These are phyloP conservation scores for Neurospora sp. DNA, from an alignment of 495 filamentous ascomycete genomes.

Conservation along the genomic window DNA sequence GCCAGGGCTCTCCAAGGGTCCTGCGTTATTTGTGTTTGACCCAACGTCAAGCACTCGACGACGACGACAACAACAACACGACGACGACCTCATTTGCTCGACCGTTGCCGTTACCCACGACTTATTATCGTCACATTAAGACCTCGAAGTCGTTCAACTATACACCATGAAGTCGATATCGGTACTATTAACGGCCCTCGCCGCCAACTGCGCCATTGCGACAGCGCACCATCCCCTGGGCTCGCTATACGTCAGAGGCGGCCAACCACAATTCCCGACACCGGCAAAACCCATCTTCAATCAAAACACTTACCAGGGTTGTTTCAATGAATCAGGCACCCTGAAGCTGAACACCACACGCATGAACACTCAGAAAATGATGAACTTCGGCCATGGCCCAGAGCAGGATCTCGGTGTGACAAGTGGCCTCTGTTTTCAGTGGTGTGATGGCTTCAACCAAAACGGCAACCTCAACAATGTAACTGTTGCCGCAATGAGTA, in stretches of 20 bases:
- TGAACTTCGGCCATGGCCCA: not conserved
- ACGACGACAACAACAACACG: not conserved
- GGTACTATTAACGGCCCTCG: slow-evolving; percentile 9
- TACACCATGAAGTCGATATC: slow-evolving; percentile 20
- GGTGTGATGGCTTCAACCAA: too few species aligned
- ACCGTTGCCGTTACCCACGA: not conserved
- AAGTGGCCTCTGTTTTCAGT: slow-evolving; percentile 1
- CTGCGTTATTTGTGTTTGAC: not conserved
- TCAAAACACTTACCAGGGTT: slow-evolving; percentile 14
- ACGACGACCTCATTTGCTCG: not conserved
- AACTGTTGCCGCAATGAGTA: slow-evolving; percentile 1
- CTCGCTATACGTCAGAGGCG: not conserved
- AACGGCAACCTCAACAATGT: too few species aligned
- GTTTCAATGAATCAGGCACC: slow-evolving; percentile 20
- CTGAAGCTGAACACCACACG: slow-evolving; percentile 8
- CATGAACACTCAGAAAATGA: slow-evolving; percentile 1
- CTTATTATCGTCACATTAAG: not conserved
- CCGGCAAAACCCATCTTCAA: not conserved
- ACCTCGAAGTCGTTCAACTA: not conserved
- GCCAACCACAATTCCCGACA: not conserved
- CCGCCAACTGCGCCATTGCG: slow-evolving; percentile 1
- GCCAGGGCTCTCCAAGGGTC: not conserved
- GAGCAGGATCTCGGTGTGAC: not conserved
- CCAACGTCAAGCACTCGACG: not conserved
- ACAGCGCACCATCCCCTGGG: not conserved